These are phyloP conservation scores for Melampsora abietis-canadensis DNA, from an alignment of 1,284 basidiomycete species.

Conservation along the genomic window DNA sequence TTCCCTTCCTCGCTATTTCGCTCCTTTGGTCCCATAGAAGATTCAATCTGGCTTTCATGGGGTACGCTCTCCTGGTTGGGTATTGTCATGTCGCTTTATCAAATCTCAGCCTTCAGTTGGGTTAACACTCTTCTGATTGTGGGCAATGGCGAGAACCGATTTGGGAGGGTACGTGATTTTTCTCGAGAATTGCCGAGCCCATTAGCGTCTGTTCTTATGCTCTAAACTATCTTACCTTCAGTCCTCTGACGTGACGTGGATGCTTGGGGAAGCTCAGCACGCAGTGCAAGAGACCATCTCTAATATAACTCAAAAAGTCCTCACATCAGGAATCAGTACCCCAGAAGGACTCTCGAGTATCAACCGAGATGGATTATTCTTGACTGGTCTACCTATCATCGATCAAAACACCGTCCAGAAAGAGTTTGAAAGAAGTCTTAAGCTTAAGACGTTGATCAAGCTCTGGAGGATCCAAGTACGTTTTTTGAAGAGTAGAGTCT, in stretches of 20 bases:
- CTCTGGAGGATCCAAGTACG: conserved; percentile 34
- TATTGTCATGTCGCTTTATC: conserved; percentile 25
- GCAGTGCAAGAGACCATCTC: conserved; percentile 32
- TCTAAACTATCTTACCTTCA: neutral
- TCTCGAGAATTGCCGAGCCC: neutral
- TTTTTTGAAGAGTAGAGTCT: neutral
- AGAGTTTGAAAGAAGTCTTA: conserved; percentile 40
- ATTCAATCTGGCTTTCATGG: conserved; percentile 35
- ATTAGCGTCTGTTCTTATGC: conserved; percentile 5
- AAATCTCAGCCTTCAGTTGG: conserved; percentile 38
- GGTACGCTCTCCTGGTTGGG: conserved; percentile 36
- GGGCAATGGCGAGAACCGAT: conserved; percentile 30
- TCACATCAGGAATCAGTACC: conserved; percentile 30
- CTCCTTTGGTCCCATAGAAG: conserved; percentile 9
- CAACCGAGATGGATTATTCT: conserved; percentile 40
- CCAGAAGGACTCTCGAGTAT: conserved; percentile 32
- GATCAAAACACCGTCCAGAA: conserved; percentile 25
- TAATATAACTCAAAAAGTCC: conserved; percentile 33
- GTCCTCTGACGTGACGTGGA: conserved; percentile 34
- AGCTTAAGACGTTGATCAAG: conserved; percentile 39
- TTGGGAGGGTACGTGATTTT: conserved; percentile 22
- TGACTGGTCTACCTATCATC: conserved; percentile 26
- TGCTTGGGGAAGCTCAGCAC: conserved; percentile 38
- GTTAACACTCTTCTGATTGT: conserved; percentile 28
- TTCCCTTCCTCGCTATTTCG: conserved; percentile 39